These are phyloP conservation scores for Fusarium subtropicale DNA, from an alignment of 2,329 filamentous ascomycete genomes.

Conservation along the genomic window DNA sequence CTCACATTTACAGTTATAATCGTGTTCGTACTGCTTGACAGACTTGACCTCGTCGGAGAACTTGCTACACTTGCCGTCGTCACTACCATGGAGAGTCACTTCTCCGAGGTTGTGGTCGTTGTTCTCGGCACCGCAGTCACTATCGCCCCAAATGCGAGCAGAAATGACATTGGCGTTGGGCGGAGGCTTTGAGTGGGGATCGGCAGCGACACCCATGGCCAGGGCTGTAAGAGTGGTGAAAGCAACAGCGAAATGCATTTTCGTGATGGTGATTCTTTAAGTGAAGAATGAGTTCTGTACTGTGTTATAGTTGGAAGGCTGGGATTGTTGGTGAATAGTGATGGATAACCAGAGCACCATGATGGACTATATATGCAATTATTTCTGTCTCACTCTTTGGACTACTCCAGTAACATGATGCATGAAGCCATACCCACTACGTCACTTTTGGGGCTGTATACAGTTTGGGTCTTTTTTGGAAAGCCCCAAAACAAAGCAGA, in stretches of 20 bases:
- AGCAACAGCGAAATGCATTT: constrained; percentile 15
- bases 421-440: background rate
- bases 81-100: constrained; percentile 9
- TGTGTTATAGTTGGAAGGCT: background rate
- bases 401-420: background rate
- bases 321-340: background rate
- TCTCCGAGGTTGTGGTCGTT: constrained; percentile 19
- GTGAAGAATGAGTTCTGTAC: background rate
- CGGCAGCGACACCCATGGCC: constrained; percentile 12
- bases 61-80: constrained; percentile 14
- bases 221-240: constrained; percentile 10
- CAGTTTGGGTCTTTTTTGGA: background rate
- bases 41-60: constrained; percentile 9
- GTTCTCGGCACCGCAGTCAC: constrained; percentile 10
- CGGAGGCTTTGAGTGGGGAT: background rate
- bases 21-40: constrained; percentile 17
- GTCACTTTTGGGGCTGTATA: background rate
- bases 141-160: constrained; percentile 20
- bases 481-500: background rate
- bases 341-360: background rate
- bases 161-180: constrained; percentile 23
- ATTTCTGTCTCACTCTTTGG: background rate
- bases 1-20: constrained; percentile 17
- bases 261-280: background rate
- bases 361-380: background rate